phyloP scores from a whole-genome alignment of 345 rosid species.

The Gossypium herbaceum region DNA sequence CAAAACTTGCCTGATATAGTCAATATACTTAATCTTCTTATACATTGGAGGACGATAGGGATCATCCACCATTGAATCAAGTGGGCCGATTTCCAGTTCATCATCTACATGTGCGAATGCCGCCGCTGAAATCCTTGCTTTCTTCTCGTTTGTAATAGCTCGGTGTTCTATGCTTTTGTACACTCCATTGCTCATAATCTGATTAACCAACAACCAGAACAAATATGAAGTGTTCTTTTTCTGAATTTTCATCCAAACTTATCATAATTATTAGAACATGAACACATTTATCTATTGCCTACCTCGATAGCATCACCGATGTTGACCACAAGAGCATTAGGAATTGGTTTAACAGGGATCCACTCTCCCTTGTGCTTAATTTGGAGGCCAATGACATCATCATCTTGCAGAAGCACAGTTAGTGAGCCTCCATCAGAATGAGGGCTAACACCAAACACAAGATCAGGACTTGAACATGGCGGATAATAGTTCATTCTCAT shows the following conservation, averaged over 20 bases:
- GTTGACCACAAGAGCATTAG: not conserved
- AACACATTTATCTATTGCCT: not conserved
- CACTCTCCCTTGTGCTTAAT: not conserved
- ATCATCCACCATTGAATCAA: not conserved
- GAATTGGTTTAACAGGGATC: conserved; percentile 2
- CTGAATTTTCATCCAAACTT: not conserved
- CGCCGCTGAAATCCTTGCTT: not conserved
- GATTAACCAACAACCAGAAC: not conserved
- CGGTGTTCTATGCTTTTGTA: conserved; percentile 1
- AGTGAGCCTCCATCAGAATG: not conserved
- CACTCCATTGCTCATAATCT: not conserved
- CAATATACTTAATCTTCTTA: not conserved
- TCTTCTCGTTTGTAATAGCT: not conserved
- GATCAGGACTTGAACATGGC: not conserved
- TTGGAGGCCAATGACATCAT: not conserved
- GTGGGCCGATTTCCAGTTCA: not conserved
- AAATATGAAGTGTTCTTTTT: not conserved
- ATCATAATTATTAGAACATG: not conserved
- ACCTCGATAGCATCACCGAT: not conserved
- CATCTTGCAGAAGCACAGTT: conserved; percentile 1
- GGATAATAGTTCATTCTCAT: not conserved
- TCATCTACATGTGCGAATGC: not conserved
- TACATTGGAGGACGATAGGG: not conserved
- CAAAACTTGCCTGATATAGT: not conserved
- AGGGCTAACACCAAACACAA: conserved; percentile 1